phyloP scores from a whole-genome alignment of 352 stramenopile genomes.

The Globisporangium carolinianum region DNA sequence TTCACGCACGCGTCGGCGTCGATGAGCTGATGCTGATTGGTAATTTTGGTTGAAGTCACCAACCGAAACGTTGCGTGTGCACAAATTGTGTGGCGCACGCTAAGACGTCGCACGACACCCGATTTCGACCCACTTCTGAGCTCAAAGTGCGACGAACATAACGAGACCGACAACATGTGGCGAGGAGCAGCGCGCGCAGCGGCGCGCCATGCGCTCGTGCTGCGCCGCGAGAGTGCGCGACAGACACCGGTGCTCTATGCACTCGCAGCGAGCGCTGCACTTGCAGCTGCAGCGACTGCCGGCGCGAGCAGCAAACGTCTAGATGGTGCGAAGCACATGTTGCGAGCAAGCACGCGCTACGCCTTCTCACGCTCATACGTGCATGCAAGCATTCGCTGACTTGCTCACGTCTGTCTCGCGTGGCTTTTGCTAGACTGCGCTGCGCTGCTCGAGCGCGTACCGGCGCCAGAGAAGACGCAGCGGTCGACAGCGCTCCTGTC shows the following conservation, averaged over 20 bases:
- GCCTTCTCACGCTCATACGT: neutral
- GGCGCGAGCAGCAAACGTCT: slow-evolving; percentile 7
- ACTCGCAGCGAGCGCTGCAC: neutral
- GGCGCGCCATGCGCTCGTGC: neutral
- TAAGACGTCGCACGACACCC: neutral
- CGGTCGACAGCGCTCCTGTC: slow-evolving; percentile 24
- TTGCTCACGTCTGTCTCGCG: neutral
- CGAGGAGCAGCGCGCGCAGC: slow-evolving; percentile 1
- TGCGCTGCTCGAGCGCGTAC: slow-evolving; percentile 17
- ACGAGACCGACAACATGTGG: slow-evolving; percentile 3
- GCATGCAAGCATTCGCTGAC: neutral
- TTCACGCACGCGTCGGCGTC: neutral
- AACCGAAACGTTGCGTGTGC: neutral
- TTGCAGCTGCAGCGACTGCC: slow-evolving; percentile 1
- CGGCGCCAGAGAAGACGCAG: neutral
- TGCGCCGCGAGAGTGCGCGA: slow-evolving; percentile 1
- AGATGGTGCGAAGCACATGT: slow-evolving; percentile 1
- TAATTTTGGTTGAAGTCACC: slow-evolving; percentile 9
- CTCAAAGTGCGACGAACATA: neutral
- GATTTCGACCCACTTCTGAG: no score
- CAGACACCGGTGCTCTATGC: slow-evolving; percentile 4
- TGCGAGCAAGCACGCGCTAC: no score
- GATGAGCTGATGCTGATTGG: neutral
- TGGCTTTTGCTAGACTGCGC: slow-evolving; percentile 11
- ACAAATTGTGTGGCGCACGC: neutral